Evolutionary conservation across 352 stramenopile genomes (phyloP), one percentile per base, ranked within the genome.

Genomic region (Sclerospora graminicola): DNA sequence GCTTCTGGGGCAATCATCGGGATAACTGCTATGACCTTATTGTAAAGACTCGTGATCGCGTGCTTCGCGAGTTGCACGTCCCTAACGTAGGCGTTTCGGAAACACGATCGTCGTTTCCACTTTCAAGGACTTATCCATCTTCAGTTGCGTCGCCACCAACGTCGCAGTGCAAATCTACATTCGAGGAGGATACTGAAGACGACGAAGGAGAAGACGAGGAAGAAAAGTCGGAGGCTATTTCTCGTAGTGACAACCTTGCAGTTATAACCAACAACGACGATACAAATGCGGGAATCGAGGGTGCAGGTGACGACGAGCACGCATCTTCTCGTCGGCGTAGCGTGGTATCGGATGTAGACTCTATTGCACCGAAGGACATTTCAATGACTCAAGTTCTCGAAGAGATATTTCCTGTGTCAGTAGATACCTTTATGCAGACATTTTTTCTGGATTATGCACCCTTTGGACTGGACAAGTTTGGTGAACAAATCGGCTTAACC

Each of bases 11-110:
- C 19, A 80, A 63, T 39, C 87, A 90, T 45, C 71, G 77, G 31
- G 81, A 92, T 59, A 62, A 41, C 31, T 92, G 78, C 57, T 89
- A 73, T 37, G 72, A 89, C 6, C 49, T 92, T n/a, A 77, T 92
- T 23, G 29, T 52, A 9, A 64, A 69, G 51, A 84, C 78, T n/a
- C 75, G 73, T 20, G 51, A 79, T 24, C 72, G 63, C 19, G 65
- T 82, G 27, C 34, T 86, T 9, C 31, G 28, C 2, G 58, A 68
- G 32, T 38, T 69, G 15, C 54, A 42, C 0, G 54, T 48, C 10
- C 51, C 50, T 45, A 27, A 31, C 35, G 44, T 27, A 7, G 60
- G 46, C 8, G 39, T 42, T 8, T 44, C 44, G 28, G 26, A 53
- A 31, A 32, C 10, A 16, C 53, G 51, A 9, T 20, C 36, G 19